These are phyloP conservation scores for Aspergillus cavernicola DNA, from an alignment of 495 filamentous ascomycete genomes.

Conservation along the genomic window DNA sequence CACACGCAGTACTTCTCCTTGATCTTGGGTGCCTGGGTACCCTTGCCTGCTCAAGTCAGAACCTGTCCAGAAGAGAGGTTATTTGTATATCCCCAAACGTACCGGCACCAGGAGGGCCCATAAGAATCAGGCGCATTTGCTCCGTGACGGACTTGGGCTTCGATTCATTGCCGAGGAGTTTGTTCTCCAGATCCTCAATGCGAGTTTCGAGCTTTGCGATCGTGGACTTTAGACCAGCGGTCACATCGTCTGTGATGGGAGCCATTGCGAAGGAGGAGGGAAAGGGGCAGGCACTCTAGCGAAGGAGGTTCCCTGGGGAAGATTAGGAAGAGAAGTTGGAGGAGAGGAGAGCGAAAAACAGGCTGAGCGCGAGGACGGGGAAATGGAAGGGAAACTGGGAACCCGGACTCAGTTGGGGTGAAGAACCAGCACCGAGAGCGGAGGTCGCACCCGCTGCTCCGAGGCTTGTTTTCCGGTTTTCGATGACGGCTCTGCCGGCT, in stretches of 20 bases:
- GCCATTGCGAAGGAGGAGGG: constrained; percentile 60
- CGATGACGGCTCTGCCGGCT: not conserved
- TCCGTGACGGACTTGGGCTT: constrained; percentile 49
- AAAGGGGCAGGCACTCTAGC: constrained; percentile 30
- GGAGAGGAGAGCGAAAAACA: constrained; percentile 7
- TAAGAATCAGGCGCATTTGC: constrained; percentile 89
- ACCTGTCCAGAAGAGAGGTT: constrained; percentile 14
- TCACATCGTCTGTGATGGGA: constrained; percentile 71
- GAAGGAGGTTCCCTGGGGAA: constrained; percentile 7
- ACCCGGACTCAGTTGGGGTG: constrained; percentile 22
- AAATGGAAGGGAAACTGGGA: constrained; percentile 33
- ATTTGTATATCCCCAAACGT: constrained; percentile 25
- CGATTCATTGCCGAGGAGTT: constrained; percentile 51
- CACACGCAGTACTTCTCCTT: constrained; percentile 96
- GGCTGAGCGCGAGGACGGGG: constrained; percentile 20
- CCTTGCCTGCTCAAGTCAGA: constrained; percentile 70
- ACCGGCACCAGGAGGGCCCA: constrained; percentile 98
- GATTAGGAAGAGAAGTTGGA: constrained; percentile 1
- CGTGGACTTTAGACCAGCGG: constrained; percentile 69
- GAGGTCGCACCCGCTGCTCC: constrained; percentile 26
- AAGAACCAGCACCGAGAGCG: constrained; percentile 24
- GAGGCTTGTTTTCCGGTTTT: constrained; percentile 10
- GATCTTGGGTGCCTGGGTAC: constrained; percentile 95
- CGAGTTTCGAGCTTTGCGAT: constrained; percentile 81
- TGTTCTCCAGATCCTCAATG: constrained; percentile 71